Evolutionary conservation across 352 stramenopile genomes (phyloP), one percentile per base, ranked within the genome.

Genomic region (Bremia lactucae): DNA sequence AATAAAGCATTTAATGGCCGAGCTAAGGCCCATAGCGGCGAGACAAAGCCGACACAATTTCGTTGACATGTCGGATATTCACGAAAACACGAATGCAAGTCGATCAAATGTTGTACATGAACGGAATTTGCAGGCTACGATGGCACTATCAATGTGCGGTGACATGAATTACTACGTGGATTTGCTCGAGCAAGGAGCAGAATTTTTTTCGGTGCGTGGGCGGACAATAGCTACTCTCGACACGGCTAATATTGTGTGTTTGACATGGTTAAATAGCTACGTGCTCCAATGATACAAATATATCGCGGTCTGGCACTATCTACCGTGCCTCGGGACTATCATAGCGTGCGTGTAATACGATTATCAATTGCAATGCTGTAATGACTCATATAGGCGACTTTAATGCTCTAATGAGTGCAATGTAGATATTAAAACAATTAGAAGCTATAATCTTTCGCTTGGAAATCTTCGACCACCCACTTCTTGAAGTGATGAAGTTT

Each of bases 81-180:
- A 28, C 47, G 34, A 13, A n/a, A 38, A 14, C 24, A 31, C 13
- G 4, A 53, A 55, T 41, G 42, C 36, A 37, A 49, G 34, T 33
- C 16, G 28, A 10, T 11, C 46, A 19, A 10, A 36, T 42, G 29
- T 34, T 3, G 18, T 26, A 13, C 56, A 56, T 8, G 36, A 39
- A 19, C 53, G 35, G 5, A 49, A 72, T 36, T 38, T 49, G 3
- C 53, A 53, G 49, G 40, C 56, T 7, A 56, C 69, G 35, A 55
- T 58, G 46, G 65, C 69, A 20, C 44, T 68, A 9, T 44, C 55
- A 6, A 62, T 56, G 49, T 77, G 59, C 22, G 74, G 72, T 8
- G 72, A 87, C 26, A 64, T 87, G 53, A 62, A 68, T 34, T 87
- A 87, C 49, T 90, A 87, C 37, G 58, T 69, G 15, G 69, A 81